These are phyloP conservation scores for Russula compacta DNA, from an alignment of 768 basidiomycete species.

Conservation along the genomic window DNA sequence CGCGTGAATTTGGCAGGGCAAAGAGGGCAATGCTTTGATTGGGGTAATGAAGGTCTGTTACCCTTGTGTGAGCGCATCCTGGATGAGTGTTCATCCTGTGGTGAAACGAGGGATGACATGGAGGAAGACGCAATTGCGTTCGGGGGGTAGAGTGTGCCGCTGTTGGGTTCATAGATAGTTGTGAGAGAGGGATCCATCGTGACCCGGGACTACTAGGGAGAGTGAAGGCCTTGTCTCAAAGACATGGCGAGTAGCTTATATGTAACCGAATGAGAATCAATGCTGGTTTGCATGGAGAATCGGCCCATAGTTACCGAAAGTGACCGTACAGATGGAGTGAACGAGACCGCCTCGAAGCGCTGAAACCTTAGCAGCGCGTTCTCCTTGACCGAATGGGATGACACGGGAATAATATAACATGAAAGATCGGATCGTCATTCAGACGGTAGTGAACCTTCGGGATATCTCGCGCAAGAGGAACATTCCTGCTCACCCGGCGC, in stretches of 20 bases:
- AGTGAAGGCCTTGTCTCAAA: neutral
- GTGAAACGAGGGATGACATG: conserved; percentile 6
- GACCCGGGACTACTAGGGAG: neutral
- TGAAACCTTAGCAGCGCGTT: neutral
- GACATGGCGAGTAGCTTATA: conserved; percentile 11
- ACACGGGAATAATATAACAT: neutral
- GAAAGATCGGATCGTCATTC: neutral
- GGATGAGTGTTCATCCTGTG: conserved; percentile 25
- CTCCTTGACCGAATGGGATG: neutral
- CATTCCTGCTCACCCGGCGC: neutral
- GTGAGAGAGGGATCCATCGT: conserved; percentile 8
- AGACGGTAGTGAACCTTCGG: neutral
- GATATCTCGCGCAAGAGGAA: neutral
- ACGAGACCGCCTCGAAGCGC: neutral
- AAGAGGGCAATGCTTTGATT: conserved; percentile 52
- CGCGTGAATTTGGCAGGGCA: conserved; percentile 63
- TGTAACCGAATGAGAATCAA: neutral
- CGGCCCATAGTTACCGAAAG: conserved; percentile 14
- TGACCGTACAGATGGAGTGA: neutral
- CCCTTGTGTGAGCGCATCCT: conserved; percentile 45
- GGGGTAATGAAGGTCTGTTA: conserved; percentile 53
- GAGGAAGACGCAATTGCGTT: conserved; percentile 17
- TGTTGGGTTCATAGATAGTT: conserved; percentile 4
- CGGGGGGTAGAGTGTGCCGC: conserved; percentile 1
- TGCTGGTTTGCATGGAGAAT: neutral